Evolutionary conservation across 2,329 filamentous ascomycete species (phyloP), one percentile per base, ranked within the genome.

Genomic region (Penicillium verrucosum): DNA sequence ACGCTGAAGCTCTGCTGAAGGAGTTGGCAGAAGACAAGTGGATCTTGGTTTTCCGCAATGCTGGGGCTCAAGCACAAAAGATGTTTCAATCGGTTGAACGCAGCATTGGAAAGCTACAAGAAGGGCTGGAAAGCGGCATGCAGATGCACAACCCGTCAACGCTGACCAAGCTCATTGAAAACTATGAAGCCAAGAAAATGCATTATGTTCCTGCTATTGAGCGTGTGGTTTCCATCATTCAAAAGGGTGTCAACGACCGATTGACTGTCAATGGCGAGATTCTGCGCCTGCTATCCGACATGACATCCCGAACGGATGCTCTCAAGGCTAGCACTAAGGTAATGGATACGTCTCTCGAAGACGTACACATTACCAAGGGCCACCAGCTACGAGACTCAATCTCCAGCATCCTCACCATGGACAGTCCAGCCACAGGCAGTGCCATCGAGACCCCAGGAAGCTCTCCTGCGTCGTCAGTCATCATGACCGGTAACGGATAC

Each of bases 231-330:
- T 87, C 88, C 38, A 95, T 97, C 70, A 97, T 97, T 49, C 91
- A 97, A 65, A 93, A 91, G 70, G 94, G 94, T n/a, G 89, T 97
- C 68, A 89, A 90, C 70, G 92, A 97, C 69, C 86, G 94, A n/a
- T 80, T 97, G 48, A 97, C 94, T 0, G 91, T 97, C 54, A 97
- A 99, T 69, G 94, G 94, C 43, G 94, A 97, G 75, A 94, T 97
- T 60, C 75, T 97, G 29, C 85, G 92, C 43, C 80, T 97, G 32
- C 88, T 96, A 67, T 84, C 86, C 7, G 92, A 97, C 66, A 89
- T 97, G 78, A 87, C 91, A 68, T 81, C 85, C n/a, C 87, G 88
- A 66, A 95, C 92, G 85, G 84, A 88, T 62, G 82, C 84, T 4
- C 78, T 97, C 50, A 90, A 92, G 68, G 81, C 82, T 14, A 85